Evolutionary conservation across 2,329 filamentous ascomycete genomes (phyloP).

Genomic region (Fusarium devonianum): DNA sequence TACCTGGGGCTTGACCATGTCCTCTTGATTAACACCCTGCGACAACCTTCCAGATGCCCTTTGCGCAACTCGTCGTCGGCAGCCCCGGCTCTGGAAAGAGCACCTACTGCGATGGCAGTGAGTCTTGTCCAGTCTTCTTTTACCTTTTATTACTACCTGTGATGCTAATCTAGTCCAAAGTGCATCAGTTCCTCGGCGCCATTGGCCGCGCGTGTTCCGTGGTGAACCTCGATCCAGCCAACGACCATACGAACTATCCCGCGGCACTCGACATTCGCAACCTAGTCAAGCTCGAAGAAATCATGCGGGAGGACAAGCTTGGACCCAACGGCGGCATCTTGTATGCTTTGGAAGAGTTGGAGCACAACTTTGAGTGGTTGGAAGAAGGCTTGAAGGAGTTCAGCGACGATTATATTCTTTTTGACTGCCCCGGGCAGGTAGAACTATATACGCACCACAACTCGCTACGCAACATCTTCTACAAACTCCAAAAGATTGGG

Average conservation of each 20-base stretch:
- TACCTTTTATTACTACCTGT: not conserved
- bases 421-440: constrained; percentile 96
- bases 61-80: constrained; percentile 85
- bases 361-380: constrained; percentile 93
- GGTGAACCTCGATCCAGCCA: constrained; percentile 96
- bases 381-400: constrained; percentile 80
- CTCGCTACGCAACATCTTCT: constrained; percentile 90
- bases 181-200: constrained; percentile 97
- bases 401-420: constrained; percentile 89
- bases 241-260: constrained; percentile 89
- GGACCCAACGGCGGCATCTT: constrained; percentile 93
- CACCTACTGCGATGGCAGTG: constrained; percentile 95
- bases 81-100: constrained; percentile 95
- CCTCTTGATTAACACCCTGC: constrained; percentile 30
- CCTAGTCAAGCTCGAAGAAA: constrained; percentile 88
- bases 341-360: constrained; percentile 93
- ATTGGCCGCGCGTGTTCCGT: constrained; percentile 95
- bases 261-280: constrained; percentile 90
- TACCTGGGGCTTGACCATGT: constrained; percentile 31
- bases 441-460: constrained; percentile 97
- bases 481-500: constrained; percentile 85
- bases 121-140: constrained; percentile 44
- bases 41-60: constrained; percentile 57
- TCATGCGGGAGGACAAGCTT: constrained; percentile 89
- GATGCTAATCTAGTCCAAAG: constrained; percentile 46